Conservation (phyloP, 768 basidiomycete species). For the Artomyces pyxidatus region DNA sequence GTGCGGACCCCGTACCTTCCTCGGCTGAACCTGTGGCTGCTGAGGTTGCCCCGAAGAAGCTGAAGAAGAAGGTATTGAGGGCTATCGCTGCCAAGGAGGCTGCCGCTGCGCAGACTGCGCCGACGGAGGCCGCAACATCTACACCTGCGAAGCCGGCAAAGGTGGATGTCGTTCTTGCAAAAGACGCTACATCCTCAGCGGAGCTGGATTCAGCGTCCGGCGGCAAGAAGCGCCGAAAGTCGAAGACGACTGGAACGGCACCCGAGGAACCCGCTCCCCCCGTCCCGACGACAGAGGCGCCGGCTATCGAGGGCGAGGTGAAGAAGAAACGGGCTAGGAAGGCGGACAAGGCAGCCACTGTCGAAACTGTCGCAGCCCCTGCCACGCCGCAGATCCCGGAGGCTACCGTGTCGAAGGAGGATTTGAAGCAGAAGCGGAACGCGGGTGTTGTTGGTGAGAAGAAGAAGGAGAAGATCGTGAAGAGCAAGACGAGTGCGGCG, state of each 20-base stretch:
- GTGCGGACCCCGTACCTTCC: too few species aligned
- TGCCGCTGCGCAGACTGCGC: neutral
- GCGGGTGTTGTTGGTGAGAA: constrained; percentile 35
- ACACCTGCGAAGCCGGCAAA: too few species aligned
- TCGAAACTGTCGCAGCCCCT: constrained; percentile 1
- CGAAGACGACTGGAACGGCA: neutral
- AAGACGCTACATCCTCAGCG: neutral
- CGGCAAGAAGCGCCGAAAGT: constrained; percentile 6
- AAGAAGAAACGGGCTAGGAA: constrained; percentile 17
- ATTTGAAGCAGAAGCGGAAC: constrained; percentile 46
- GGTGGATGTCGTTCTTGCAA: neutral
- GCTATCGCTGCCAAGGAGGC: constrained; percentile 3
- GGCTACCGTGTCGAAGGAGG: constrained; percentile 28
- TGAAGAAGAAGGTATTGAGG: constrained; percentile 34
- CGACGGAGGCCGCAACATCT: too few species aligned
- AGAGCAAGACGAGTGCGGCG: constrained; percentile 34
- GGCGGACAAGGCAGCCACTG: constrained; percentile 5
- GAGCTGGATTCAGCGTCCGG: neutral
- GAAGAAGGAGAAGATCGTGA: constrained; percentile 44
- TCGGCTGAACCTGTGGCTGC: neutral
- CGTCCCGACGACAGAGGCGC: neutral
- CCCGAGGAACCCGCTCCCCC: neutral
- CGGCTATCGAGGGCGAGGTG: neutral
- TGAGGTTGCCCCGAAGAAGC: constrained; percentile 21
- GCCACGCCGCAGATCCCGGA: constrained; percentile 14